Base-by-base conservation (phyloP, 495 filamentous ascomycete genomes). In the Penicillium subrubescens region DNA sequence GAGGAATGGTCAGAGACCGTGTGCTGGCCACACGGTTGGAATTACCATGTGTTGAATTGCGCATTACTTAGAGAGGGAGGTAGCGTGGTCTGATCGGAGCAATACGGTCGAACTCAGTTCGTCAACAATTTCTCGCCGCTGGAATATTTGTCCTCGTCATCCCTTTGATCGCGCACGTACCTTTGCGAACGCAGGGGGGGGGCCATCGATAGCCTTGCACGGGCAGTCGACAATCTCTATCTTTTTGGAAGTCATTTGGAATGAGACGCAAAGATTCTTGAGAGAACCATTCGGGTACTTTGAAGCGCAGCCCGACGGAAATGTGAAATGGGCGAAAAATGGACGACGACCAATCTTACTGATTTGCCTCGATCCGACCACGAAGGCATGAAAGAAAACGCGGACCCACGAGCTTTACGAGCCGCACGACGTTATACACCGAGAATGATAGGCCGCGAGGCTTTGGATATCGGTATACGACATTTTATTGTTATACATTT, bases 361-460 rank as follows among this genome's bases (percentile, higher is more conserved):
- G 53, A 31, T 41, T 27, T 31, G 46, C 15, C 64, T 68, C 59
- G 64, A 71, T 67, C 52, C 60, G 29, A 63, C 54, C 65, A 73
- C 63, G 67, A 75, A 58, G 64, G 67, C 61, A 75, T 68, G 69
- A 71, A 56, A 19, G 31, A 37, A 56, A 73, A 76, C 71, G 68
- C 72, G 71, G 64, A 74, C 66, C 70, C 67, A 76, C 70, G 71
- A 76, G 69, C 64, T 68, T 76, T 73, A 81, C 65, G 74, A 60
- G 59, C 59, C 59, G 59, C 46, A 60, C 21, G 59, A 60, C 27
- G 41, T 48, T 60, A 31, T 37, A 60, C 63, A 41, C 62, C 62
- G 62, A 73, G 44, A 67, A 48, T 23, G 48, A 55, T 57, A 63
- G 62, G 41, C 39, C 50, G 29, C 34, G 33, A 27, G 37, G 59